Percentiles rank a stretch among this genome's conserved stretches.
phyloP scores from a whole-genome alignment of 139 green algal genomes.

The Chlorella sp. region DNA sequence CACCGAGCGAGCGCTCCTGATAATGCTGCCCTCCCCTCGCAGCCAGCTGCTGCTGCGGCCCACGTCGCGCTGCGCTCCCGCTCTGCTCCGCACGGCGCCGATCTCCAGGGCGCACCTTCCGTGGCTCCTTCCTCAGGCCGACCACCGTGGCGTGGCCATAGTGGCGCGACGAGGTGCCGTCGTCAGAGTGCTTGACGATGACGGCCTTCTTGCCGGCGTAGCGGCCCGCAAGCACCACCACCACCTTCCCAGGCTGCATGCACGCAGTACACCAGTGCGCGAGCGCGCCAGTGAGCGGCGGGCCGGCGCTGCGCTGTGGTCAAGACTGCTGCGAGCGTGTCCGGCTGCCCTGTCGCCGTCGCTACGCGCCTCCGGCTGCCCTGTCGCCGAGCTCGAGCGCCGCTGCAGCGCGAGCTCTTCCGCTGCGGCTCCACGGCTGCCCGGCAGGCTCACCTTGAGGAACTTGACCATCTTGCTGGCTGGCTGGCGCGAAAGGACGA shows the following conservation, averaged over 20 bases:
- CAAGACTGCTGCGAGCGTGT: not conserved
- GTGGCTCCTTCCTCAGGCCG: constrained; percentile 90
- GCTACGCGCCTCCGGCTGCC: too few relatives aligned
- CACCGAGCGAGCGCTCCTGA: too few relatives aligned
- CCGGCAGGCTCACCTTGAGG: not conserved
- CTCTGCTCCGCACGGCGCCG: too few relatives aligned
- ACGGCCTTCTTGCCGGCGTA: constrained; percentile 94
- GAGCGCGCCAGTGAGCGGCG: not conserved
- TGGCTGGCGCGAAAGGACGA: too few relatives aligned
- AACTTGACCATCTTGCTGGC: constrained; percentile 9
- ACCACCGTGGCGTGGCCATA: constrained; percentile 95
- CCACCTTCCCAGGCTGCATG: constrained; percentile 77
- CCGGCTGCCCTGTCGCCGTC: too few relatives aligned
- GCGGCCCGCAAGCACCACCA: constrained; percentile 76
- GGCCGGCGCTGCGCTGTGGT: not conserved
- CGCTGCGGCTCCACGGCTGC: not conserved
- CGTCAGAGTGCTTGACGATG: constrained; percentile 98
- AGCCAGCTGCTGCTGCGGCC: too few relatives aligned
- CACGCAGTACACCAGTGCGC: not conserved
- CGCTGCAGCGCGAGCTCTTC: not conserved
- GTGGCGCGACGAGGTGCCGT: constrained; percentile 72
- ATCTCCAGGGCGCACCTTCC: constrained; percentile 94
- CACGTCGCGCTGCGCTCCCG: too few relatives aligned
- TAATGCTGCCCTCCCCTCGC: too few relatives aligned
- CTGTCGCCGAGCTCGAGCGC: too few relatives aligned